Percentiles rank a stretch among this genome's conserved stretches.
Evolutionary conservation across 805 yeast genomes (phyloP).

Genomic region (Kodamaea sagamina): DNA sequence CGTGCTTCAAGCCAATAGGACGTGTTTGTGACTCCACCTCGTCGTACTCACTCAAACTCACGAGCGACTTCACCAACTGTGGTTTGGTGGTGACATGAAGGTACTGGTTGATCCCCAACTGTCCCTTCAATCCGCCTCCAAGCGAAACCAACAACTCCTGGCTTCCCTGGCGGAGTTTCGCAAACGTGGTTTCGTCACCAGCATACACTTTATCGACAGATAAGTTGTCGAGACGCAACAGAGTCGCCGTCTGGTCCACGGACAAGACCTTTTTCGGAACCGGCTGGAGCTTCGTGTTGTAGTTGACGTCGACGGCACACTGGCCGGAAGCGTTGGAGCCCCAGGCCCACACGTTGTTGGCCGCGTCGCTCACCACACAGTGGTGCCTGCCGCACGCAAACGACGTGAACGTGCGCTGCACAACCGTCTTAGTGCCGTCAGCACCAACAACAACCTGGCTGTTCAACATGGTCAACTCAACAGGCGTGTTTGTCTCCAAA

Average conservation of each 20-base stretch:
- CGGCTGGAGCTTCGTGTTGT: constrained; percentile 66
- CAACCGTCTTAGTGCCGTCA: constrained; percentile 18
- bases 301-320: constrained; percentile 67
- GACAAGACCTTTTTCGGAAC: constrained; percentile 56
- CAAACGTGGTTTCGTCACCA: constrained; percentile 57
- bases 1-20: constrained; percentile 48
- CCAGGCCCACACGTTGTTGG: constrained; percentile 79
- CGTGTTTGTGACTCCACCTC: constrained; percentile 45
- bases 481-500: constrained; percentile 27
- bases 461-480: constrained; percentile 60
- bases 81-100: constrained; percentile 76
- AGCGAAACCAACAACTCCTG: constrained; percentile 45
- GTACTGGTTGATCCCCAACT: constrained; percentile 76
- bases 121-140: constrained; percentile 87
- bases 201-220: constrained; percentile 61
- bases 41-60: constrained; percentile 54
- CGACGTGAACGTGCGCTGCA: constrained; percentile 48
- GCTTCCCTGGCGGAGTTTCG: constrained; percentile 28
- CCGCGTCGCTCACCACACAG: constrained; percentile 64
- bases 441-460: constrained; percentile 34
- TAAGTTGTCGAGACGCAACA: constrained; percentile 36
- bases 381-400: constrained; percentile 78
- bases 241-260: constrained; percentile 32
- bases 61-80: constrained; percentile 51
- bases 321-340: constrained; percentile 88